phyloP scores from a whole-genome alignment of 2,329 filamentous ascomycete species.

The Fusarium heterosporum region DNA sequence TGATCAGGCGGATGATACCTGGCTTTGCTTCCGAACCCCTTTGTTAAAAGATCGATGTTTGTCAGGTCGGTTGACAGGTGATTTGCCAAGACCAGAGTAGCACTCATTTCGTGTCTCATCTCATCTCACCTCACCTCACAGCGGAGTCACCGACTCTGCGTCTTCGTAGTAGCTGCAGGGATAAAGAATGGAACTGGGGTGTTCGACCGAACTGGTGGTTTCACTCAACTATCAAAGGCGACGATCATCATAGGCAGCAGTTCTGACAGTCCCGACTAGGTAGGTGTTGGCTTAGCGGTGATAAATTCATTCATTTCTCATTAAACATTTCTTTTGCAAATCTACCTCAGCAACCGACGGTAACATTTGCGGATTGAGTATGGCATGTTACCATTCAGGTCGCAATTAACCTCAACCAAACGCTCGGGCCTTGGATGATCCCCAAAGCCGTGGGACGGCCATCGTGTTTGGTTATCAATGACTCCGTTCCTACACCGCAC shows the following conservation, averaged over 20 bases:
- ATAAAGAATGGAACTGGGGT: slow-evolving; percentile 19
- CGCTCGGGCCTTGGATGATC: slow-evolving; percentile 29
- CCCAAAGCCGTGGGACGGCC: slow-evolving; percentile 20
- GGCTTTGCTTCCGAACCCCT: slow-evolving; percentile 18
- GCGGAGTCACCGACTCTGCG: slow-evolving; percentile 21
- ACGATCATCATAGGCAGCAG: slow-evolving; percentile 35
- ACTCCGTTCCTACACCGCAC: slow-evolving; percentile 25
- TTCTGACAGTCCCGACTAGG: background rate
- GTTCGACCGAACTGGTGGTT: slow-evolving; percentile 38
- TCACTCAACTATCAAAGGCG: slow-evolving; percentile 26
- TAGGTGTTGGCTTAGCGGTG: slow-evolving; percentile 6
- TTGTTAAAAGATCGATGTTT: slow-evolving; percentile 11
- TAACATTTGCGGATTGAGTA: slow-evolving; percentile 25
- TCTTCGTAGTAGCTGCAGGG: slow-evolving; percentile 27
- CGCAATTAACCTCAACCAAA: slow-evolving; percentile 23
- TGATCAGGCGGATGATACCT: slow-evolving; percentile 6
- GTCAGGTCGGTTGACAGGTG: slow-evolving; percentile 11
- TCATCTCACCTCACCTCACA: slow-evolving; percentile 27
- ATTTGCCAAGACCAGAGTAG: slow-evolving; percentile 34
- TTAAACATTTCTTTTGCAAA: slow-evolving; percentile 18
- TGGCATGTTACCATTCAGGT: slow-evolving; percentile 30
- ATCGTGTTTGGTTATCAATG: background rate
- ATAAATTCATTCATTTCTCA: slow-evolving; percentile 21
- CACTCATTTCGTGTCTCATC: slow-evolving; percentile 26
- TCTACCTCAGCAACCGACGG: slow-evolving; percentile 29